Evolutionary conservation across 176 grass and related monocot species (phyloP), one percentile per base, ranked within the genome.

Genomic region (Hordeum marinum): DNA sequence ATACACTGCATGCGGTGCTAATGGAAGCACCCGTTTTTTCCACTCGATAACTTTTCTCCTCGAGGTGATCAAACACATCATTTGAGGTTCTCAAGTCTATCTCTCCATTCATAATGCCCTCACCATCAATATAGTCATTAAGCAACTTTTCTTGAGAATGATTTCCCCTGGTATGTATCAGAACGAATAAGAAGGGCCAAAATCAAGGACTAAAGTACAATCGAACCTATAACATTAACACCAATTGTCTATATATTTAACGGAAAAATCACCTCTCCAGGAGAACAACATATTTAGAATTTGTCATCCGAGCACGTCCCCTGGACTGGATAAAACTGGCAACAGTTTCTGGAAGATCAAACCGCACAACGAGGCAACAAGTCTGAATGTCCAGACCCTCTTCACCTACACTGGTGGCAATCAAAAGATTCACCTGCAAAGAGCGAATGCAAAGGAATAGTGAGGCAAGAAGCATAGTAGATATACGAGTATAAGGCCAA

Each of bases 341-440:
- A 73, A 98, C 91, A 70, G 95, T 95, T 93, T 98, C 89, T 58
- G 95, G 95, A 83, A 95, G 91, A 90, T 98, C 95, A 75, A 98
- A 98, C 79, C 95, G 91, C 88, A 98, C 85, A 68, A 98, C 95
- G 52, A 98, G 91, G 82, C 91, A 93, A 80, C 95, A 98, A 9
- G 95, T 98, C 82, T 95, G 91, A 88, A 98, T 93, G 75, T 98
- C 95, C 78, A 98, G 95, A 46, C 95, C 95, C 89, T 98, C 95
- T 91, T 98, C 95, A 87, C 89, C 95, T 78, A 98, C 95, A 79
- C 90, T 98, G 63, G 95, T 98, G 83, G 95, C 91, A 72, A 98
- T 89, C 76, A 98, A 88, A 86, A 98, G 90, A 85, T 95, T 98
- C 83, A 95, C 95, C 95, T 98, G 73, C 75, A 86, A 79, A 78